Evolutionary conservation across 2,329 filamentous ascomycete genomes (phyloP).

Genomic region (Penicillium sp.): DNA sequence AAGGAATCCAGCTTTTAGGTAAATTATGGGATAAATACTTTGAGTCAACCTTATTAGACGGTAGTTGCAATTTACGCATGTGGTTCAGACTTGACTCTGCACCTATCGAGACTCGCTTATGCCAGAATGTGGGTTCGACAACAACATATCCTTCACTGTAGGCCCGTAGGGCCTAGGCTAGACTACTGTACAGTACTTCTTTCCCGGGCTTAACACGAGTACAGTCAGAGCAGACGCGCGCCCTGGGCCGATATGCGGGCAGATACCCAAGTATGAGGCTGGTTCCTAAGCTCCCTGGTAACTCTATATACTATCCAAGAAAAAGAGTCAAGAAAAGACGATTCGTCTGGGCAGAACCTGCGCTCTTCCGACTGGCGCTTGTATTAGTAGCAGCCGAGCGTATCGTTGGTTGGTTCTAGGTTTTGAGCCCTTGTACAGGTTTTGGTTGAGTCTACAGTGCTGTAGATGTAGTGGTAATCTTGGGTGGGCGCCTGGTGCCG

Average conservation of each 20-base stretch:
- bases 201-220: neutral
- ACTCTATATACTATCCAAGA: neutral
- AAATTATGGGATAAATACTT: neutral
- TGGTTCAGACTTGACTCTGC: neutral
- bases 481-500: neutral
- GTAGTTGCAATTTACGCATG: neutral
- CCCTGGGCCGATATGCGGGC: conserved; percentile 19
- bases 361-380: conserved; percentile 13
- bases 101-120: neutral
- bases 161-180: no score
- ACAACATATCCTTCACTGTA: neutral
- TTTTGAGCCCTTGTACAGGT: neutral
- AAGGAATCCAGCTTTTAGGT: neutral
- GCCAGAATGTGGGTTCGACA: neutral
- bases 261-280: conserved; percentile 2
- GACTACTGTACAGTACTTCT: neutral
- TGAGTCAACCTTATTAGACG: no score
- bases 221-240: neutral
- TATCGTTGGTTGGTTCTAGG: neutral
- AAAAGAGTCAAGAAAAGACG: neutral
- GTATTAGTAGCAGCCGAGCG: neutral
- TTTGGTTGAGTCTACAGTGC: no score
- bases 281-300: neutral
- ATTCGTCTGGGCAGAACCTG: conserved; percentile 2
- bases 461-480: no score